phyloP scores from a whole-genome alignment of 2,329 filamentous ascomycete genomes.

The Alternaria solani region DNA sequence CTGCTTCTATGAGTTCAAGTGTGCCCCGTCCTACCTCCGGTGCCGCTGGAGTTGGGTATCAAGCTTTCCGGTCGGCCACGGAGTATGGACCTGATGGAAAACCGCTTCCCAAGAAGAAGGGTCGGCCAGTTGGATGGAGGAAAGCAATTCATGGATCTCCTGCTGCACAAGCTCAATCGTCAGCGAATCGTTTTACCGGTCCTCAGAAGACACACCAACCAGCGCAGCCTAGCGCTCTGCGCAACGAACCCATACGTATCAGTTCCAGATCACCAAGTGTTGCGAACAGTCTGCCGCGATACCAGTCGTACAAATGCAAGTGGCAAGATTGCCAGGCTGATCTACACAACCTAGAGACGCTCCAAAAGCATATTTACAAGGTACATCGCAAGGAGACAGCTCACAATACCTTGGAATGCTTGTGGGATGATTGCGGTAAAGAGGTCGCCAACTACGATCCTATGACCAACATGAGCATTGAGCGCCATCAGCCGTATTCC shows the following conservation, averaged over 20 bases:
- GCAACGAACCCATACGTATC: constrained; percentile 38
- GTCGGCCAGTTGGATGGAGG: constrained; percentile 60
- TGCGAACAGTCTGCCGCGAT: constrained; percentile 40
- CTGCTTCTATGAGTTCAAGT: constrained; percentile 37
- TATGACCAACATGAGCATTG: constrained; percentile 33
- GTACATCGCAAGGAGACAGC: constrained; percentile 56
- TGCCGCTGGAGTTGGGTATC: constrained; percentile 49
- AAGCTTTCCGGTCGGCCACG: constrained; percentile 50
- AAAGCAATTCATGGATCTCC: constrained; percentile 56
- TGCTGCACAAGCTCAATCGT: constrained; percentile 33
- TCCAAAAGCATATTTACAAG: constrained; percentile 67
- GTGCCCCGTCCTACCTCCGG: constrained; percentile 29
- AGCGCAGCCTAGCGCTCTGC: constrained; percentile 37
- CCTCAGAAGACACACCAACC: constrained; percentile 22
- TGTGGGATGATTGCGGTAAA: constrained; percentile 56
- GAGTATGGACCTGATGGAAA: constrained; percentile 44
- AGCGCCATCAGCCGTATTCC: constrained; percentile 30
- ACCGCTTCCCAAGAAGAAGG: constrained; percentile 55
- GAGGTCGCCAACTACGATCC: constrained; percentile 33
- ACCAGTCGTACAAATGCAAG: constrained; percentile 63
- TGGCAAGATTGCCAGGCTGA: constrained; percentile 66
- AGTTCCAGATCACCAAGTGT: constrained; percentile 45
- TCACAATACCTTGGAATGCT: constrained; percentile 53
- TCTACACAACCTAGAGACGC: constrained; percentile 67
- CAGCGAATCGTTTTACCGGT: constrained; percentile 28